Evolutionary conservation across 2,329 filamentous ascomycete genomes (phyloP), one percentile per base, ranked within the genome.

Genomic region (Alternaria gansuensis): DNA sequence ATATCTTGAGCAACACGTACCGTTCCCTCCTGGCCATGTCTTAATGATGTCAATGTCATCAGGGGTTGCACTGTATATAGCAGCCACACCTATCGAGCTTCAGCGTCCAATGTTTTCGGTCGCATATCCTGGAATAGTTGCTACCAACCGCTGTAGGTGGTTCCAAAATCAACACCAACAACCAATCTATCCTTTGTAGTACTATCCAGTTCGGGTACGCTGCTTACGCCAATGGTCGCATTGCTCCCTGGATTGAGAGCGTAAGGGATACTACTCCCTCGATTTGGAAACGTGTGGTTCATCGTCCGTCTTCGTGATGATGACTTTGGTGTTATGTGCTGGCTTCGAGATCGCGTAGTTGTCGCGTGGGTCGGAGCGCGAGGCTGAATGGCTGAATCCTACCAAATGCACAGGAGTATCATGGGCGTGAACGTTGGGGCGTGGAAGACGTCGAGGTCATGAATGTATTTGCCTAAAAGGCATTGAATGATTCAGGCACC

Each of bases 1-100:
- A 48, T 6, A 29, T 49, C 23, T 33, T 10, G 37, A 44, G 37
- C 24, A 57, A 26, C 23, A 23, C 51, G 14, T 71, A 69, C 90
- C 90, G 72, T 93, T 93, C 28, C 90, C 90, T 26, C 91, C 91
- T 0, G 91, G 90, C 91, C 91, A 94, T 50, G 80, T 79, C 80
- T 92, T 93, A 80, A 93, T 92, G 69, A 93, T 91, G 73, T 93
- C 90, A 57, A 93, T 83, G 75, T 93, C 90, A 75, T 93, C 90
- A 11, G 90, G 90, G 1, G 87, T 91, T 4, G 87, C 89, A 13
- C 88, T 90, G 69, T 92, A 91, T 4, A 91, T 88, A 29, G 88
- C 87, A 6, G 90, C 89, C 58, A 91, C 89, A 54, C 86, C 88
- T 74, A 44, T 61, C 24, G 17, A 37, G 10, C 11, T 52, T 74